Base-by-base conservation (phyloP, 352 stramenopile genomes). In the Phytophthora sojae region DNA sequence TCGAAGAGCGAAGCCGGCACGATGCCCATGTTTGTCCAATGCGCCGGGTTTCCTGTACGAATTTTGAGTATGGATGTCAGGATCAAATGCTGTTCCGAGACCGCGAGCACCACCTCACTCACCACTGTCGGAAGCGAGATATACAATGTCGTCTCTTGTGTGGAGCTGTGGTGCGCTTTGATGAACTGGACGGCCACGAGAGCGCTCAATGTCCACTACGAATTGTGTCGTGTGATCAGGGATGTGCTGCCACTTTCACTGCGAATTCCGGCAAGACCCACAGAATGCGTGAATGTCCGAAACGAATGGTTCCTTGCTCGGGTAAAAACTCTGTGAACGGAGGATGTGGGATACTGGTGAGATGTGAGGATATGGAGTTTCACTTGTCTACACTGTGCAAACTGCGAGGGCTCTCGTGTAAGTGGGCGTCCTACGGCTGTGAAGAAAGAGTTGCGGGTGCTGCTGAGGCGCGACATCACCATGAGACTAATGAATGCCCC, bases 111-210 rank as follows among this genome's bases (percentile, higher is more conserved):
- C 88, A 95, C 54, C 71, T 80, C 17, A 47, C 21, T 8, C 39
- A 82, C 42, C 85, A 93, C 68, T 95, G 88, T 59, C 84, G 84
- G 30, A 88, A 92, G 64, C 75, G 88, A 9, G 42, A 61, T 0
- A 55, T 89, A 1, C 30, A 64, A 8, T 95, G 88, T 57, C 86
- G 86, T 2, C 71, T 84, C 0, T 61, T 77, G 14, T 95, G 88
- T 63, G 82, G 73, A 25, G 39, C 63, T 4, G 65, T 63, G 0
- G 56, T 94, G 30, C 64, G 26, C 17, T 89, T 79, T 47, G 83
- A 93, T 45, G 52, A 76, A 39, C 64, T 87, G 14, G 68, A 86
- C 15, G 6, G 49, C 12, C 86, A 95, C 30, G 88, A 95, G 61
- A 83, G 60, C 11, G 59, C 35, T 7, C 67, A 82, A 42, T 95